Evolutionary conservation across 2,329 filamentous ascomycete genomes (phyloP).

Genomic region (Drechslerella dactyloides): DNA sequence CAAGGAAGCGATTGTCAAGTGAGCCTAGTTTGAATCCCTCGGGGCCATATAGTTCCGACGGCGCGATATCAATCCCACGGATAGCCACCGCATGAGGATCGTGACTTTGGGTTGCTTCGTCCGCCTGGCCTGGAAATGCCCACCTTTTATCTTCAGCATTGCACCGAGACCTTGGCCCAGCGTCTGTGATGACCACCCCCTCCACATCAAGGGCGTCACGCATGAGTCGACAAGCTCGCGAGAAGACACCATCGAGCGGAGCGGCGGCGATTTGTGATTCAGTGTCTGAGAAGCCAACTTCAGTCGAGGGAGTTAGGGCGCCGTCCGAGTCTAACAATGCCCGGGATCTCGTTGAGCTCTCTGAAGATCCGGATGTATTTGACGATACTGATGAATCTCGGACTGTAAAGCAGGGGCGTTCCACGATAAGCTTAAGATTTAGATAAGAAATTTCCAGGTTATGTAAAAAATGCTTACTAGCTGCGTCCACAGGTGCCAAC

Average conservation of each 20-base stretch:
- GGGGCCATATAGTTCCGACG: neutral
- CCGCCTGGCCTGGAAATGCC: slow-evolving; percentile 13
- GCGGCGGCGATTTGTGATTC: slow-evolving; percentile 49
- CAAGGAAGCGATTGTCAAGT: slow-evolving; percentile 23
- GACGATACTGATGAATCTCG: slow-evolving; percentile 41
- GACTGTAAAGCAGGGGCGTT: slow-evolving; percentile 43
- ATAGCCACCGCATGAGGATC: slow-evolving; percentile 33
- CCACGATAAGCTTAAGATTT: slow-evolving; percentile 38
- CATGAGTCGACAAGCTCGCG: slow-evolving; percentile 53
- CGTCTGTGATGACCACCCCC: slow-evolving; percentile 54
- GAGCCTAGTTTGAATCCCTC: slow-evolving; percentile 14
- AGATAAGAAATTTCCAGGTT: slow-evolving; percentile 17
- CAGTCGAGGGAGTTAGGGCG: slow-evolving; percentile 50
- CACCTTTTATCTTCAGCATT: slow-evolving; percentile 25
- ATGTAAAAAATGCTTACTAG: slow-evolving; percentile 40
- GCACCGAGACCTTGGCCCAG: slow-evolving; percentile 10
- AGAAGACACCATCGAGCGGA: slow-evolving; percentile 53
- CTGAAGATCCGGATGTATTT: slow-evolving; percentile 31
- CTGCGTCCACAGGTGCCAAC: neutral
- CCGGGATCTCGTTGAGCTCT: slow-evolving; percentile 33
- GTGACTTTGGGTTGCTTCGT: slow-evolving; percentile 6
- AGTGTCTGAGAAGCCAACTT: slow-evolving; percentile 25
- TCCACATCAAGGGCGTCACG: slow-evolving; percentile 53
- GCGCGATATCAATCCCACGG: slow-evolving; percentile 23
- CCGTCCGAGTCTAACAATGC: slow-evolving; percentile 39